Percentiles rank a stretch among this genome's conserved stretches.
phyloP scores from a whole-genome alignment of 2,329 filamentous ascomycete genomes.

The Hymenoscyphus fraxineus region DNA sequence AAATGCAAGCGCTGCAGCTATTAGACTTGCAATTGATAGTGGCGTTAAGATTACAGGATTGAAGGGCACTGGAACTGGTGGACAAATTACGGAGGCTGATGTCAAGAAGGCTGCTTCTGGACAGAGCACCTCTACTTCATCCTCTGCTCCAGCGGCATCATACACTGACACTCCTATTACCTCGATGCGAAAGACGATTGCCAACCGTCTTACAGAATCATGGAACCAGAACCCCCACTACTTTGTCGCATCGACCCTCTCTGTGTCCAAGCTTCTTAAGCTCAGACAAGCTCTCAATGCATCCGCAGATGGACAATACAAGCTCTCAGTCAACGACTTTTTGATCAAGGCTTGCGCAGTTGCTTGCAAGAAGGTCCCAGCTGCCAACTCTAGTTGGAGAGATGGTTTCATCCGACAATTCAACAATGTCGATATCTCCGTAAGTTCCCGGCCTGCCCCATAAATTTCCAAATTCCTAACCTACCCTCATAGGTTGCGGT shows the following conservation, averaged over 20 bases:
- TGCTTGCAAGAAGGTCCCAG: slow-evolving; percentile 88
- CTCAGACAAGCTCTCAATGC: slow-evolving; percentile 91
- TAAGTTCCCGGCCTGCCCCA: slow-evolving; percentile 50
- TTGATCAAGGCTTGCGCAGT: slow-evolving; percentile 91
- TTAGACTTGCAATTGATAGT: slow-evolving; percentile 80
- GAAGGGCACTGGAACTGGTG: slow-evolving; percentile 83
- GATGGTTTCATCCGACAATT: slow-evolving; percentile 88
- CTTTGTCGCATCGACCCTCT: slow-evolving; percentile 88
- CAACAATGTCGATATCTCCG: slow-evolving; percentile 89
- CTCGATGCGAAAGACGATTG: slow-evolving; percentile 98
- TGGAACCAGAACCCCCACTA: slow-evolving; percentile 95
- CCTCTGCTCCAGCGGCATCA: slow-evolving; percentile 54
- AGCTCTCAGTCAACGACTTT: slow-evolving; percentile 99
- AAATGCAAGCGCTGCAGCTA: slow-evolving; percentile 67
- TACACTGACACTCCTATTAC: slow-evolving; percentile 83
- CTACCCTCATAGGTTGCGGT: slow-evolving; percentile 30
- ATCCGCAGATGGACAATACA: slow-evolving; percentile 87
- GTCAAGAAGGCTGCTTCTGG: slow-evolving; percentile 77
- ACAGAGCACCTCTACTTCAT: slow-evolving; percentile 40
- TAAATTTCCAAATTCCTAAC: neutral
- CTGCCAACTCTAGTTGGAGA: slow-evolving; percentile 94
- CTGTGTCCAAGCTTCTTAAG: slow-evolving; percentile 92
- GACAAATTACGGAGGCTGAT: slow-evolving; percentile 87
- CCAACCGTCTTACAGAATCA: slow-evolving; percentile 83
- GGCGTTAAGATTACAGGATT: slow-evolving; percentile 71